A percentile compares a stretch with the other conserved stretches of the same genome.
Conservation (phyloP, 2,329 filamentous ascomycete species). For the Aureobasidium mangrovei region DNA sequence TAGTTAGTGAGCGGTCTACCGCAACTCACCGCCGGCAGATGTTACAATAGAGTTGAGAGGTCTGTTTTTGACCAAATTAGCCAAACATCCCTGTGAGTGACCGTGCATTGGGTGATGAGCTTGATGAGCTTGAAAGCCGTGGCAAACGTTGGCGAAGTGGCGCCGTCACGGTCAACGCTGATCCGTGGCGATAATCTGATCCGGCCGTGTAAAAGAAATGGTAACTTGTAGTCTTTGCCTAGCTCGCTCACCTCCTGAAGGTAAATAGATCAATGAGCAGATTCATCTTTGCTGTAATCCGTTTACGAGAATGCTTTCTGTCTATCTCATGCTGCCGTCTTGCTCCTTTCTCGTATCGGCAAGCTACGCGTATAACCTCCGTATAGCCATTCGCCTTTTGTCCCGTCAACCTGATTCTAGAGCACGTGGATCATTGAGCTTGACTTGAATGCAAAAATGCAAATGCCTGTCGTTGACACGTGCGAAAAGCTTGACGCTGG, state of each 20-base stretch:
- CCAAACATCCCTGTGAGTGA: not conserved
- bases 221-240: too few species aligned
- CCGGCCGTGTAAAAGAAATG: not conserved
- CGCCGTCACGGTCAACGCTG: not conserved
- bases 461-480: not conserved
- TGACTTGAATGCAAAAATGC: not conserved
- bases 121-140: not conserved
- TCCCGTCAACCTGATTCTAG: not conserved
- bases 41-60: not conserved
- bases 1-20: not conserved
- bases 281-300: not conserved
- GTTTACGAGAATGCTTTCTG: too few species aligned
- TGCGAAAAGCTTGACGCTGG: not conserved
- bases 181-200: not conserved
- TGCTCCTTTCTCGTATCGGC: too few species aligned
- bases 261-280: not conserved
- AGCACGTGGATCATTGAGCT: not conserved
- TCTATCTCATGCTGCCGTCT: too few species aligned
- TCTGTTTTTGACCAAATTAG: not conserved
- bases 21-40: not conserved
- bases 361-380: not conserved
- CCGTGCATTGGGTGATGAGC: slow-evolving; percentile 2
- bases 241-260: too few species aligned
- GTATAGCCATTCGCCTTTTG: not conserved
- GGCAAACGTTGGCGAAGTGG: slow-evolving; percentile 1